Evolutionary conservation across 2,329 filamentous ascomycete genomes (phyloP).

Genomic region (Talaromyces funiculosus): DNA sequence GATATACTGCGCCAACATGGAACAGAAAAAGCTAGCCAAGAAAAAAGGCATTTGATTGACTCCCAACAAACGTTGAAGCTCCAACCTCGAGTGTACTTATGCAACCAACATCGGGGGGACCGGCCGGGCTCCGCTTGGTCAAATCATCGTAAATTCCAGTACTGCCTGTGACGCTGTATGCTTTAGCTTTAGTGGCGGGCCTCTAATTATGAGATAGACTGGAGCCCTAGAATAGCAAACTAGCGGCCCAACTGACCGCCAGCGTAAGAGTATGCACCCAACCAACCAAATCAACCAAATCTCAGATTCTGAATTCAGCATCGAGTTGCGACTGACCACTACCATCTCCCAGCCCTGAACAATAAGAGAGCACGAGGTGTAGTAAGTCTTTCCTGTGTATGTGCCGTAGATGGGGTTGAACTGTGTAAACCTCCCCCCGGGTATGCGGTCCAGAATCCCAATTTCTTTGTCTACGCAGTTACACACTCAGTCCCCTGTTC

Average conservation of each 20-base stretch:
- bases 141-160: background rate
- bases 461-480: background rate
- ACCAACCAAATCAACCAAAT: too few relatives aligned
- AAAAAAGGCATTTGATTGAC: background rate
- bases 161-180: background rate
- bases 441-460: background rate
- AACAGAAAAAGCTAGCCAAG: background rate
- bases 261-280: too few relatives aligned
- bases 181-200: background rate
- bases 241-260: too few relatives aligned
- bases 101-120: background rate
- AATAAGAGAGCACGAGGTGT: background rate
- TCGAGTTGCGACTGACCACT: background rate
- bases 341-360: background rate
- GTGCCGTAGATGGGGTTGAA: background rate
- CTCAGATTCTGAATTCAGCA: background rate
- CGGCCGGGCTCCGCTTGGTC: background rate
- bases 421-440: background rate
- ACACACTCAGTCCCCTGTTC: background rate
- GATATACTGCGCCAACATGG: background rate
- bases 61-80: background rate
- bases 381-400: background rate
- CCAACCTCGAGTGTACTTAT: background rate
- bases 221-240: too few relatives aligned
- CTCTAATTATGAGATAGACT: background rate